Evolutionary conservation across 2,329 filamentous ascomycete species (phyloP).

Genomic region (Mollisia scopiformis): DNA sequence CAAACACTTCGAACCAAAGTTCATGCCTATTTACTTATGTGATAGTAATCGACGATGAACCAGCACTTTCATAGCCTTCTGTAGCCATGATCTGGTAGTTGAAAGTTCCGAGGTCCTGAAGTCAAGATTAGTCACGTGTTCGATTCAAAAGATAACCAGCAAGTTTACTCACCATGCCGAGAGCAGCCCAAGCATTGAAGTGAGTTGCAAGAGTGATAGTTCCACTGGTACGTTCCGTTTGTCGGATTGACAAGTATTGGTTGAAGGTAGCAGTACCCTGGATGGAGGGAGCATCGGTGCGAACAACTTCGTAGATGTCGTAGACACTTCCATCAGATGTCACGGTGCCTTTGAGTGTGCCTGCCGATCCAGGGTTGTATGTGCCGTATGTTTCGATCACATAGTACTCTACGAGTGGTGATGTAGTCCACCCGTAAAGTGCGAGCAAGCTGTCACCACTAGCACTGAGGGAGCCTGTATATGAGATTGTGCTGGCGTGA

Average conservation of each 20-base stretch:
- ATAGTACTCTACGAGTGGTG: constrained; percentile 45
- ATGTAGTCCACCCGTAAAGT: constrained; percentile 56
- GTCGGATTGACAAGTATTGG: constrained; percentile 58
- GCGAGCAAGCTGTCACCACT: constrained; percentile 52
- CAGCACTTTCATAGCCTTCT: constrained; percentile 20
- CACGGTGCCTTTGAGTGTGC: constrained; percentile 52
- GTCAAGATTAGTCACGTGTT: neutral
- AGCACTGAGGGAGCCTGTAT: constrained; percentile 44
- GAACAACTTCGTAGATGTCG: constrained; percentile 45
- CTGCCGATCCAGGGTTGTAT: constrained; percentile 52
- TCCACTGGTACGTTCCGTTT: constrained; percentile 51
- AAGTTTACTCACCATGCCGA: constrained; percentile 41
- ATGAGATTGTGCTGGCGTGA: constrained; percentile 40
- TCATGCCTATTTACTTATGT: neutral
- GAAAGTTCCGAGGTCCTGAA: constrained; percentile 42
- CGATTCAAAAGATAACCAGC: neutral
- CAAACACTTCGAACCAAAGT: too few species aligned
- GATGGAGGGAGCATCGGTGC: constrained; percentile 46
- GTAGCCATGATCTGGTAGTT: constrained; percentile 42
- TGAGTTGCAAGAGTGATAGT: constrained; percentile 53
- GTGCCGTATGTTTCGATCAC: constrained; percentile 56
- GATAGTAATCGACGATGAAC: constrained; percentile 18
- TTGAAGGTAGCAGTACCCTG: constrained; percentile 52
- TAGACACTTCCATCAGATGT: constrained; percentile 56
- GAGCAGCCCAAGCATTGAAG: constrained; percentile 54